Conservation (phyloP, 2,329 filamentous ascomycete genomes). For the Raffaelea albimanens region DNA sequence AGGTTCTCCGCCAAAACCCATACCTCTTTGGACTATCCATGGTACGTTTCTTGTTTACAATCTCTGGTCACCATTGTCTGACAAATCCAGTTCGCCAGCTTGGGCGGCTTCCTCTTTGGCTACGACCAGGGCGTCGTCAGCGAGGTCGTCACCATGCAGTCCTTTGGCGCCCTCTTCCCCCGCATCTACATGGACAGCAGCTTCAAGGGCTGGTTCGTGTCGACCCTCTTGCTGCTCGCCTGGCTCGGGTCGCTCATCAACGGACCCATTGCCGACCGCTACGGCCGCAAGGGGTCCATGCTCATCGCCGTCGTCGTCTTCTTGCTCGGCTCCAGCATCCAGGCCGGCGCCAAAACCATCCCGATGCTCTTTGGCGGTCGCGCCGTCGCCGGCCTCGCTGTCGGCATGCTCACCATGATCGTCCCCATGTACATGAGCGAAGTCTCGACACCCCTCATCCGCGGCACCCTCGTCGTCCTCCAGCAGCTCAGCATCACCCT, state of each 20-base stretch:
- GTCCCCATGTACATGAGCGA: slow-evolving; percentile 37
- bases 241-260: slow-evolving; percentile 3
- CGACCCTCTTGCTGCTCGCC: neutral
- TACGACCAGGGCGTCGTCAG: slow-evolving; percentile 2
- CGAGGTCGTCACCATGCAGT: slow-evolving; percentile 1
- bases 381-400: slow-evolving; percentile 17
- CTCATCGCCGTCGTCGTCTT: slow-evolving; percentile 2
- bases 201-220: slow-evolving; percentile 4
- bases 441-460: slow-evolving; percentile 36
- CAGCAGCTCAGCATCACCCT: slow-evolving; percentile 48
- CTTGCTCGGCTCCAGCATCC: neutral
- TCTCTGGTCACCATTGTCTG: neutral
- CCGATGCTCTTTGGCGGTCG: slow-evolving; percentile 1
- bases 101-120: slow-evolving; percentile 9
- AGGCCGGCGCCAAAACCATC: neutral
- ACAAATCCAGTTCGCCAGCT: slow-evolving; percentile 5
- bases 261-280: slow-evolving; percentile 1
- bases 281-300: neutral
- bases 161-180: slow-evolving; percentile 15
- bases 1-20: neutral
- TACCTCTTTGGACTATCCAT: neutral
- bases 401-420: slow-evolving; percentile 60
- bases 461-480: slow-evolving; percentile 35
- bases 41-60: neutral
- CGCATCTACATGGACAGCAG: slow-evolving; percentile 1